Percentiles rank a stretch among this genome's conserved stretches.
These are phyloP conservation scores for Fraxinus latifolia DNA, from an alignment of 305 asterid species.

Conservation along the genomic window DNA sequence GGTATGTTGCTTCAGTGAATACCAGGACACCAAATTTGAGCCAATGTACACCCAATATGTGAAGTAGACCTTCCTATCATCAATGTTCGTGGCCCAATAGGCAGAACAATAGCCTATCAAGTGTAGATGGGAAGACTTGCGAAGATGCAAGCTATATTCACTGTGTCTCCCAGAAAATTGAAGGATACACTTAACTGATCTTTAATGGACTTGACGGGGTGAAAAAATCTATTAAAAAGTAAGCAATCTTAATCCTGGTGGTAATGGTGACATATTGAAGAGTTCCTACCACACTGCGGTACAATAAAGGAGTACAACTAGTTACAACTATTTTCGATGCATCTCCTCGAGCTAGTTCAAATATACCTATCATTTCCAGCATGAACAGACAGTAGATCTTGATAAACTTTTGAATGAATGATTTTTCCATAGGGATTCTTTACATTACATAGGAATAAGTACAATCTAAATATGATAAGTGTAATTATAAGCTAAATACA, in stretches of 20 bases:
- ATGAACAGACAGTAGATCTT: background rate
- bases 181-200: background rate
- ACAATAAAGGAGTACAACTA: background rate
- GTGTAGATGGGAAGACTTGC: background rate
- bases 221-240: background rate
- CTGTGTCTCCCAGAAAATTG: background rate
- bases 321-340: background rate
- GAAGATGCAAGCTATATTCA: background rate
- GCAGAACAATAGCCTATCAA: background rate
- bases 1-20: background rate
- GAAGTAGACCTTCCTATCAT: background rate
- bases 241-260: background rate
- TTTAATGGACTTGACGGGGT: background rate
- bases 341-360: background rate
- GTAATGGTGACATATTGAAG: background rate
- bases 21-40: background rate
- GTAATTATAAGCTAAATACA: background rate
- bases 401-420: background rate
- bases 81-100: background rate
- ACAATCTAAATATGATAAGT: background rate
- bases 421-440: background rate
- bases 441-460: background rate
- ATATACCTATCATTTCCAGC: background rate
- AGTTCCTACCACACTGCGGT: background rate
- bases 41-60: background rate